Evolutionary conservation across 345 rosid genomes (phyloP), one percentile per base, ranked within the genome.

Genomic region (Brassica nigra): DNA sequence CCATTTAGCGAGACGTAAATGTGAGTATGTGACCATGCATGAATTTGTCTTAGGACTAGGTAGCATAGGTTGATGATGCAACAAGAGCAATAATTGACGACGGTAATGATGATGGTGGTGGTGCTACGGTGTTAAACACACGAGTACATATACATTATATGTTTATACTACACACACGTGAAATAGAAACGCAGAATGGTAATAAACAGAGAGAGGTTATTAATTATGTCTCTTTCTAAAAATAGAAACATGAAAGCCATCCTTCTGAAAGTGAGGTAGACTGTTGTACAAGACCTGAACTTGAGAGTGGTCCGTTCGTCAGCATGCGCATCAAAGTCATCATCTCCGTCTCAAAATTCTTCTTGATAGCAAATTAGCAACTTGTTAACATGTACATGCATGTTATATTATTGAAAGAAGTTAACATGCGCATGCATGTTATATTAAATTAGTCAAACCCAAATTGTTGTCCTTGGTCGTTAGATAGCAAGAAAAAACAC

Each of bases 211-310:
- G 39, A 47, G 57, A 52, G 20, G 57, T 47, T 78, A 28, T 73
- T 36, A 80, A 74, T 61, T 34, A 68, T 74, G 78, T 79, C 75
- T 74, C 70, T 79, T 79, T 74, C 82, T 62, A 15, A 37, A 74
- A 68, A 36, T 62, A 74, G 83, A 80, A 68, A 62, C 31, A 11
- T 80, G 75, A 80, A 79, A 80, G 47, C 78, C 78, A 62, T 74
- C 70, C 70, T 80, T 80, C 78, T 74, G 78, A 74, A 74, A 79
- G 58, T 49, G 78, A 67, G 64, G 74, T 79, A 65, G 82, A 79
- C 82, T 68, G 82, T 79, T 73, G 71, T 75, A 69, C 34, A 37
- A 55, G 47, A 66, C 68, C 73, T 72, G 62, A 66, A 39, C 52
- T 78, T 58, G 62, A 62, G 63, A 42, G 82, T 66, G 77, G 73